phyloP scores from a whole-genome alignment of 2,329 filamentous ascomycete genomes.

The Xylariaceae sp. region DNA sequence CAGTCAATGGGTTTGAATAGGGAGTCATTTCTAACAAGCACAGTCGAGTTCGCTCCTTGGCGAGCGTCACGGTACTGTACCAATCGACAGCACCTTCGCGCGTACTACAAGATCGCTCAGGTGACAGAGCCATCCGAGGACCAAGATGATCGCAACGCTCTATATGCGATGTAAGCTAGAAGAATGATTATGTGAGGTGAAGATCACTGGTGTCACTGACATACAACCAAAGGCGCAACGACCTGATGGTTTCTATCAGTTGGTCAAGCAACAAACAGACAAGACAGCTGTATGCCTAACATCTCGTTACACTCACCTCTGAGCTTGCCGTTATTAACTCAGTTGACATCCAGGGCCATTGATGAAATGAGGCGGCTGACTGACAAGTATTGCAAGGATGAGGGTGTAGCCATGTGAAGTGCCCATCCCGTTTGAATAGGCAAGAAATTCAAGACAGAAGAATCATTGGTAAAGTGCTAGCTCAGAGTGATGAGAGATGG shows the following conservation, averaged over 20 bases:
- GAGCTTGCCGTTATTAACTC: neutral
- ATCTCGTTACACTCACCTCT: neutral
- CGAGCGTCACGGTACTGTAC: neutral
- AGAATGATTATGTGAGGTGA: neutral
- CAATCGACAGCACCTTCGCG: neutral
- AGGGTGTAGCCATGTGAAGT: neutral
- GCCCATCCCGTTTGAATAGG: neutral
- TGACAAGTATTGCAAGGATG: neutral
- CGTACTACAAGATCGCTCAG: neutral
- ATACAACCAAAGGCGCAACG: neutral
- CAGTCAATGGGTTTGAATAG: neutral
- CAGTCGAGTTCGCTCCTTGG: conserved; percentile 4
- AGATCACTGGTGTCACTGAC: neutral
- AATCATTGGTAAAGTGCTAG: too few relatives aligned
- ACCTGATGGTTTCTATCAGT: neutral
- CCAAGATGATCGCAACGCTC: conserved; percentile 2
- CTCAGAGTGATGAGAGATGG: too few relatives aligned
- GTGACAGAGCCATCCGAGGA: neutral
- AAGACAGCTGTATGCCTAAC: neutral
- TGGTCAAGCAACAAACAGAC: neutral
- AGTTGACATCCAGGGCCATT: neutral
- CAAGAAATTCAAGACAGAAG: neutral
- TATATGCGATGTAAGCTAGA: conserved; percentile 5
- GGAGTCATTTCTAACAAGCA: neutral
- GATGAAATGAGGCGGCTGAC: neutral